Percentiles rank a stretch among this genome's conserved stretches.
phyloP scores from a whole-genome alignment of 306 rosid genomes.

The Sindora glabra region DNA sequence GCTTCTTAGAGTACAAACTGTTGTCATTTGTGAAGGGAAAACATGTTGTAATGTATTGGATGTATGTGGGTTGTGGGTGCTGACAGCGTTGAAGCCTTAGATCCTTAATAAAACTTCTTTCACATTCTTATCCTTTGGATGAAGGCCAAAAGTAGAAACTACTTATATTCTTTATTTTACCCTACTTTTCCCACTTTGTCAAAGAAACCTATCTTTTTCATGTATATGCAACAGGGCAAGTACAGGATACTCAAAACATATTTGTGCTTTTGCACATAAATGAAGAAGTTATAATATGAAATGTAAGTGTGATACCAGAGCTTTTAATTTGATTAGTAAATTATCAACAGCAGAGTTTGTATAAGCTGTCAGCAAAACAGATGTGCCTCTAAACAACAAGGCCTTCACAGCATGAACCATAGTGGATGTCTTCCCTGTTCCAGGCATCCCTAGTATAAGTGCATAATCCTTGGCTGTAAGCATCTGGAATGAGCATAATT shows the following conservation, averaged over 20 bases:
- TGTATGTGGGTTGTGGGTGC: not conserved
- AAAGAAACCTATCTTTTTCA: not conserved
- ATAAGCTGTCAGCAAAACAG: conserved; percentile 88
- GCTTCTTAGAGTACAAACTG: not conserved
- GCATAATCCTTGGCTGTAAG: conserved; percentile 86
- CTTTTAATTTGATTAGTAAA: conserved; percentile 79
- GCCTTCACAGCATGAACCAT: conserved; percentile 98
- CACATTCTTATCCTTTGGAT: not conserved
- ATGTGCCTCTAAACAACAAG: conserved; percentile 76
- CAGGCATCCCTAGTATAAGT: conserved; percentile 97
- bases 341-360: conserved; percentile 95
- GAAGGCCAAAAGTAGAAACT: not conserved
- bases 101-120: not conserved
- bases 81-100: not conserved
- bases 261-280: not conserved
- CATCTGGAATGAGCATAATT: conserved; percentile 44
- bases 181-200: not conserved
- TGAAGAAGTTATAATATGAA: not conserved
- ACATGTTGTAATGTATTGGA: not conserved
- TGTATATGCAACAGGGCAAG: not conserved
- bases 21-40: not conserved
- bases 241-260: not conserved
- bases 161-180: not conserved
- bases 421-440: conserved; percentile 96
- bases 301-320: conserved; percentile 78